Base-by-base conservation (phyloP, 331 rosid genomes). In the Quercus tomentella region DNA sequence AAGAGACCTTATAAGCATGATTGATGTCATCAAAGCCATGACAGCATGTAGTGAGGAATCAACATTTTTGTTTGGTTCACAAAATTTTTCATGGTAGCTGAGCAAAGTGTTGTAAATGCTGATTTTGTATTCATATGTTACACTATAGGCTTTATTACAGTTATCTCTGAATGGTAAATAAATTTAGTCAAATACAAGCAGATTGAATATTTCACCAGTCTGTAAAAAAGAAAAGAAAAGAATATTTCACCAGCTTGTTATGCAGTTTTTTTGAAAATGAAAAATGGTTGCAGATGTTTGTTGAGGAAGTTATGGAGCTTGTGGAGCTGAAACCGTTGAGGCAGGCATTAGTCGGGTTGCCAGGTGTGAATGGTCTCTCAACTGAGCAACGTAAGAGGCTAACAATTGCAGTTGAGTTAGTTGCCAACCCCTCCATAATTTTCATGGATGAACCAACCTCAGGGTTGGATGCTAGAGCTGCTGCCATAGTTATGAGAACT, bases 401-500 rank as follows among this genome's bases (percentile, higher is more conserved):
- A 7, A 92, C 98, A 0, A 87, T 94, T 49, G 97, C 97, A 31
- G 95, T 94, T 21, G 98, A 94, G 79, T 80, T 94, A 21, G 97
- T 94, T 25, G 98, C 96, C 14, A 94, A 94, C 82, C 98, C 98
- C 17, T 90, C 94, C 49, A 89, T 92, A 18, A 89, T 94, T 43
- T 94, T 94, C 85, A 92, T 94, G 98, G 97, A 92, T 56, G 97
- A 94, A 84, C 97, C 97, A 49, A 94, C 97, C 51, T 92, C 97
- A 8, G 97, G 97, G 6, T 76, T 94, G 14, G 97, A 94, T 85
- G 98, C 98, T 18, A 91, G 95, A 81, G 97, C 97, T 72, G 97
- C 97, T 18, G 94, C 97, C 8, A 92, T 94, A 63, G 93, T 91
- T 76, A 94, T 92, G 97, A 87, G 97, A 79, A 89, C 97, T 1